phyloP scores from a whole-genome alignment of 1,139 yeast species.

The Casaregolazyma suthepensis region DNA sequence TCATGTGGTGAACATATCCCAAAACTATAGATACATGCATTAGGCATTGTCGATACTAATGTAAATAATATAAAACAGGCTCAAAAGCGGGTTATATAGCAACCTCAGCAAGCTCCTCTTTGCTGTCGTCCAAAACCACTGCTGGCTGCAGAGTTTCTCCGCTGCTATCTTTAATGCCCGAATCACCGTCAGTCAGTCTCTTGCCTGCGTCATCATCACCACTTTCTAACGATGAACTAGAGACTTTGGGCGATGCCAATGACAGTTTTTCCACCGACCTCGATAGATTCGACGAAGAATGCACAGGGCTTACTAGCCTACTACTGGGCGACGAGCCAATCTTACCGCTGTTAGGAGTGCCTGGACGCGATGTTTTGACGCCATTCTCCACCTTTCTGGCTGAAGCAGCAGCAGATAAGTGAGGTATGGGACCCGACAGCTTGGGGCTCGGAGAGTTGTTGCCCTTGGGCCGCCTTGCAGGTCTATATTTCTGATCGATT shows the following conservation, averaged over 20 bases:
- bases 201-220: not conserved
- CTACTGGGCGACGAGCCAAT: conserved; percentile 4
- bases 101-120: conserved; percentile 8
- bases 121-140: not conserved
- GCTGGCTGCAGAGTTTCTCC: not conserved
- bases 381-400: conserved; percentile 3
- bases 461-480: not conserved
- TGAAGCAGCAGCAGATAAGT: conserved; percentile 5
- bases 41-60: not conserved
- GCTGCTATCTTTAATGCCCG: not conserved
- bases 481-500: conserved; percentile 29
- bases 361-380: conserved; percentile 8
- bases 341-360: conserved; percentile 9
- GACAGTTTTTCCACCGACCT: not conserved
- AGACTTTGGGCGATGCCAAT: not conserved
- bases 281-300: conserved; percentile 2
- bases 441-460: not conserved
- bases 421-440: not conserved
- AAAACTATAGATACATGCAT: not conserved
- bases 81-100: not conserved
- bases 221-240: not conserved
- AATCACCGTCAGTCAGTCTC: not conserved
- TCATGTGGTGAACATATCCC: conserved; percentile 63
- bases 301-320: conserved; percentile 7
- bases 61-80: not conserved